These are phyloP conservation scores for Saccharomyces hybrid DNA, from an alignment of 1,139 yeast species.

Conservation along the genomic window DNA sequence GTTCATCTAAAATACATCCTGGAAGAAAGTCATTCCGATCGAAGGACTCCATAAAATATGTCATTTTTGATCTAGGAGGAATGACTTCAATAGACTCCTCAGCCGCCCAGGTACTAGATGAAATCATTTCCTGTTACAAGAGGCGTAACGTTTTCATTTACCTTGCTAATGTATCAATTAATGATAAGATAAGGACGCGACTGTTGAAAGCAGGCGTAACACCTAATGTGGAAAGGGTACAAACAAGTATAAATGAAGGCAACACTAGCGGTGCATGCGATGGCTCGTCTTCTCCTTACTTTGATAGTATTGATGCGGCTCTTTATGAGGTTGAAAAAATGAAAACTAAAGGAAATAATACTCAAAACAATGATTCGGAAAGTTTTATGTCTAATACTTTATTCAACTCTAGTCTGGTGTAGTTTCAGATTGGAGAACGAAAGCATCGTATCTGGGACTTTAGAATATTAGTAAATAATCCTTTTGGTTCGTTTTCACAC, in stretches of 20 bases:
- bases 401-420: constrained; percentile 4
- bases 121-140: constrained; percentile 49
- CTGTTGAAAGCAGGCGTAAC: constrained; percentile 29
- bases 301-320: constrained; percentile 18
- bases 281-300: constrained; percentile 9
- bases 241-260: not conserved
- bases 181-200: constrained; percentile 34
- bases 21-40: constrained; percentile 55
- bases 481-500: too few species aligned
- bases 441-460: too few species aligned
- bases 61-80: constrained; percentile 79
- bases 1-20: constrained; percentile 80
- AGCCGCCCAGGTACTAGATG: constrained; percentile 69
- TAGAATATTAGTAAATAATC: too few species aligned
- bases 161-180: constrained; percentile 56
- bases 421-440: not conserved
- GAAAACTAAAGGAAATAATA: not conserved
- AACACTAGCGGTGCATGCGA: not conserved
- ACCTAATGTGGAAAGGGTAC: constrained; percentile 18
- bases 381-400: constrained; percentile 4
- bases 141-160: constrained; percentile 53
- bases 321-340: constrained; percentile 10
- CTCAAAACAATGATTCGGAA: not conserved
- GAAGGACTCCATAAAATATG: constrained; percentile 50
- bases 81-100: constrained; percentile 85